phyloP scores from a whole-genome alignment of 1,284 basidiomycete species.

The Serendipita sp. region DNA sequence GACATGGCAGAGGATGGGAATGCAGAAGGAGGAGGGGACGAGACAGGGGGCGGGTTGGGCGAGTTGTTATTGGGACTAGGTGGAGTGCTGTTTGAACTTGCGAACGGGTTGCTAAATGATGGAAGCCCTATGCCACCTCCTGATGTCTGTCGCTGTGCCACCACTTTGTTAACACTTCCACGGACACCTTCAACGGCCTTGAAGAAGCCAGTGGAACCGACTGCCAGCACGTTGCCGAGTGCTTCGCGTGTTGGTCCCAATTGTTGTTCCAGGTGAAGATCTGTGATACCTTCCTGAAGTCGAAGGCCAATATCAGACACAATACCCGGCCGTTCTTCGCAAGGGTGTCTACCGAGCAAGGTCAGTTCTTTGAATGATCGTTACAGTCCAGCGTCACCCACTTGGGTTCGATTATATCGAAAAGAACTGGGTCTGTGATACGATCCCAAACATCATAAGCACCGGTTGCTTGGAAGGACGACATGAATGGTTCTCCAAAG shows the following conservation, averaged over 20 bases:
- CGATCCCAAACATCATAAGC: conserved; percentile 80
- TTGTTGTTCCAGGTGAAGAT: conserved; percentile 78
- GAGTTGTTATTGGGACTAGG: not conserved
- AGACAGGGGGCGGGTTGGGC: not conserved
- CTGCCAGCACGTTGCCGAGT: conserved; percentile 56
- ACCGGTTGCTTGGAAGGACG: conserved; percentile 69
- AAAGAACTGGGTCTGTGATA: conserved; percentile 75
- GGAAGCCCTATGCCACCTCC: not conserved
- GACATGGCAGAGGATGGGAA: not conserved
- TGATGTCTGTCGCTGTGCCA: conserved; percentile 8
- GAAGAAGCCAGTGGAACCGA: conserved; percentile 70
- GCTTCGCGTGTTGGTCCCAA: conserved; percentile 79
- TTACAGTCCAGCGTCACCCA: conserved; percentile 23
- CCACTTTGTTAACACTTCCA: conserved; percentile 22
- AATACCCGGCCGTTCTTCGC: conserved; percentile 73
- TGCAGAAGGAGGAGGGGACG: conserved; percentile 6
- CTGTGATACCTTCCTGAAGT: conserved; percentile 78
- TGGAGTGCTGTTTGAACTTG: not conserved
- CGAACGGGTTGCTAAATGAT: not conserved
- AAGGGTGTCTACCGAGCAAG: conserved; percentile 52
- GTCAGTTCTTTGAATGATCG: not conserved
- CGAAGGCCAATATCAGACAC: conserved; percentile 81
- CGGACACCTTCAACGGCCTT: conserved; percentile 76
- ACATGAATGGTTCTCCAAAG: conserved; percentile 74
- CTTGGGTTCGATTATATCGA: conserved; percentile 86